A percentile compares a stretch with the other conserved stretches of the same genome.
Conservation (phyloP, 495 filamentous ascomycete species). For the Astrocystis sublimbata region DNA sequence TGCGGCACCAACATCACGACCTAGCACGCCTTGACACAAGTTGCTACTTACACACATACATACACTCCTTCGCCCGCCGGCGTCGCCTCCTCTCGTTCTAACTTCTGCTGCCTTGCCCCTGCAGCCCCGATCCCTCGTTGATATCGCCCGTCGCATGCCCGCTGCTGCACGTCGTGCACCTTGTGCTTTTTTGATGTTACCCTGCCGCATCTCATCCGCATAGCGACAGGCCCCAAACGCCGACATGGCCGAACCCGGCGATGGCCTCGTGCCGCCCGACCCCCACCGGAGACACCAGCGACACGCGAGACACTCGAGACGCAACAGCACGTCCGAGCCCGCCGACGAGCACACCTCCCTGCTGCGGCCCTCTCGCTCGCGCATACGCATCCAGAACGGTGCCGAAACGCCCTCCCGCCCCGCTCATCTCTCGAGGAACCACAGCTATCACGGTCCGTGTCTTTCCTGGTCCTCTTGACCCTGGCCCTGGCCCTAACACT, state of each 20-base stretch:
- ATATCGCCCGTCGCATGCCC: no score
- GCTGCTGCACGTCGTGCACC: neutral
- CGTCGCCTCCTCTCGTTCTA: no score
- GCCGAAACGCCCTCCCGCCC: conserved; percentile 39
- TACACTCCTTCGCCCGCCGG: no score
- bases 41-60: no score
- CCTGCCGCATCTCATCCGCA: neutral
- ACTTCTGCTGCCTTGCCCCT: no score
- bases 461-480: neutral
- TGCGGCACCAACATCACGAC: no score
- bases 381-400: conserved; percentile 45
- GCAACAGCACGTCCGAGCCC: conserved; percentile 36
- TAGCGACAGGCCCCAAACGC: no score
- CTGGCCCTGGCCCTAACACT: neutral
- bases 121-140: no score
- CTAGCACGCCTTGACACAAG: no score
- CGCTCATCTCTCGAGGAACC: conserved; percentile 45
- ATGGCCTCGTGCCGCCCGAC: conserved; percentile 19
- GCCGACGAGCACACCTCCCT: conserved; percentile 52
- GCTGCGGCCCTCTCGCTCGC: conserved; percentile 40
- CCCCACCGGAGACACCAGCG: conserved; percentile 22
- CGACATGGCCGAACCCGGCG: conserved; percentile 20
- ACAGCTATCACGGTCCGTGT: conserved; percentile 48
- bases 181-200: neutral
- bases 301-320: conserved; percentile 22